Percentiles rank a stretch among this genome's conserved stretches.
phyloP scores from a whole-genome alignment of 2,329 filamentous ascomycete genomes.

The Pseudocercospora vitis region DNA sequence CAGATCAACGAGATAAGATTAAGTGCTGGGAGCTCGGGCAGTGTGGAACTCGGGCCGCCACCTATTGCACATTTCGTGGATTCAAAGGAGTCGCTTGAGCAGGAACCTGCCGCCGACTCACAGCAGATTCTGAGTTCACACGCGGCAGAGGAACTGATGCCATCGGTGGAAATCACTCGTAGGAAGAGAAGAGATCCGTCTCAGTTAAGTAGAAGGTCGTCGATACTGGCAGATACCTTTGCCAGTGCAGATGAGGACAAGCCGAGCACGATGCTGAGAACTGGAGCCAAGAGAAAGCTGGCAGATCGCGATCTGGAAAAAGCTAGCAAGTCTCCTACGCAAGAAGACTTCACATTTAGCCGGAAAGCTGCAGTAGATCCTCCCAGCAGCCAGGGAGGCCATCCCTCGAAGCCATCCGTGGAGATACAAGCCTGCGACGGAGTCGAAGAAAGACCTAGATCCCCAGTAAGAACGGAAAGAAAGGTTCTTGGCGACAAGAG shows the following conservation, averaged over 20 bases:
- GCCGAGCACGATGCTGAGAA: constrained; percentile 41
- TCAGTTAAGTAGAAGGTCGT: constrained; percentile 41
- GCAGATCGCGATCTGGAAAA: constrained; percentile 54
- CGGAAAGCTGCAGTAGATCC: constrained; percentile 37
- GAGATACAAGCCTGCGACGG: constrained; percentile 25
- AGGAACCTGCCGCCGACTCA: constrained; percentile 5
- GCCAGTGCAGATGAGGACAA: constrained; percentile 39
- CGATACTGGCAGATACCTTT: constrained; percentile 45
- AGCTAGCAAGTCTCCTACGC: constrained; percentile 27
- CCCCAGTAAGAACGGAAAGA: constrained; percentile 23
- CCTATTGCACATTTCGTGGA: constrained; percentile 52
- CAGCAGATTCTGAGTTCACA: constrained; percentile 10
- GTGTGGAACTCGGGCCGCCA: constrained; percentile 64
- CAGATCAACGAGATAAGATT: constrained; percentile 55
- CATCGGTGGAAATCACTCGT: constrained; percentile 51
- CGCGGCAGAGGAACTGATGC: constrained; percentile 38
- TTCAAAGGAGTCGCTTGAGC: constrained; percentile 16
- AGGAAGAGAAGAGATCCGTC: constrained; percentile 54
- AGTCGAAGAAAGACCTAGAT: constrained; percentile 10
- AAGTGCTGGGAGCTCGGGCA: constrained; percentile 58
- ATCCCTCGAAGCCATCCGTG: constrained; percentile 22
- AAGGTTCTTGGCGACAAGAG: constrained; percentile 46
- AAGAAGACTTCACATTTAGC: constrained; percentile 51
- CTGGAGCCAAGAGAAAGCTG: constrained; percentile 59
- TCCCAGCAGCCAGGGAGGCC: constrained; percentile 10